Base-by-base conservation (phyloP, 371 early-diverging fungal species). In the Mycotypha africana region DNA sequence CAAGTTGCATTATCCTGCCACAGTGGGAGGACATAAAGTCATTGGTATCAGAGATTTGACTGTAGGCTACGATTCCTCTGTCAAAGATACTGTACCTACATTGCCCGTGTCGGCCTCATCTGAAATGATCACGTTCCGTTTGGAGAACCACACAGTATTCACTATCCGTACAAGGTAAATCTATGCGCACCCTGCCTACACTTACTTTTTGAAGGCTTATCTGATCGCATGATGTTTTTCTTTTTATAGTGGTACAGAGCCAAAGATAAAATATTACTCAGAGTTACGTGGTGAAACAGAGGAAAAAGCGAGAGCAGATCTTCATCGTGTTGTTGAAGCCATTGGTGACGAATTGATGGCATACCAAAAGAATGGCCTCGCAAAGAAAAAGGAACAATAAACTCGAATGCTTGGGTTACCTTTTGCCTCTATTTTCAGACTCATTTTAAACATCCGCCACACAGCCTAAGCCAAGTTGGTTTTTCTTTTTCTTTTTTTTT, bases 251-350 rank as follows among this genome's bases (percentile, higher is more conserved):
- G 96, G 96, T 12, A 96, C 97, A 2, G 96, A 95, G 60, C 95
- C 96, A 41, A 95, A 96, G 65, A 87, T 97, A 68, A 97, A 97
- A 67, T 97, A 89, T 60, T 97, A 97, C 51, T 74, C 84, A 21
- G 97, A 95, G 54, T 73, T 89, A 28, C 71, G 79, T 28, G 85
- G 84, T 12, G 45, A 56, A 7, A 56, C 51, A 14, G 76, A 77
- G 47, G 71, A 62, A 14, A 67, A 81, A 52, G 79, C 79, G 25
- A 72, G 56, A 25, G 41, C 36, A 10, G 76, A 76, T 26, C 48
- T 76, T 20, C 53, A 51, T 38, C 59, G 56, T 26, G 74, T 79
- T 16, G 78, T 79, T 37, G 65, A 70, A 14, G 78, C 79, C 37
- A 78, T 81, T 62, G 78, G 74, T 19, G 56, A 45, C 11, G 76